Base-by-base conservation (phyloP, 768 basidiomycete genomes). In the Nidula microcarpa region DNA sequence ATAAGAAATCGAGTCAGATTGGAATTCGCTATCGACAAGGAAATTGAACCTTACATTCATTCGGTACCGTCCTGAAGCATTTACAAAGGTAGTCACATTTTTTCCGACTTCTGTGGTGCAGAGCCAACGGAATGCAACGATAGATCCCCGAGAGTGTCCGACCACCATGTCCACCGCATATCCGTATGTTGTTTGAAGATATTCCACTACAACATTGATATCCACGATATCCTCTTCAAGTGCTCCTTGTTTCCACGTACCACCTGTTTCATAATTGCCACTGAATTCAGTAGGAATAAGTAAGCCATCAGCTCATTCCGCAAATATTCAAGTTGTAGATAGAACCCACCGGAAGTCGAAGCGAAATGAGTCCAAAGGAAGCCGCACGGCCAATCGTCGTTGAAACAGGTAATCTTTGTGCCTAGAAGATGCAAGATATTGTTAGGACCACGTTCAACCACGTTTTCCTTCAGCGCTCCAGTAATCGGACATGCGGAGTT, bases 371-470 rank as follows among this genome's bases (percentile, higher is more conserved):
- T 94, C 91, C 18, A 89, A 61, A 0, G 88, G 86, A 11, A 91
- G 67, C 36, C 72, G 74, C 37, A 67, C 64, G 2, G 87, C 88
- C 16, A 93, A 81, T 11, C 78, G 81, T 62, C 85, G 86, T 67
- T 88, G 86, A 73, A 87, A 91, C 47, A 93, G 65, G 69, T 93
- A 93, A 64, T 93, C 86, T 60, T 91, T 91, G 67, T 93, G 91
- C 61, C 90, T 92, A 67, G 47, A 61, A 59, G 36, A 47, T 37
- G 33, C 30, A 41, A 43, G 50, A 52, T 23, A 56, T 58, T 55
- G 52, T 36, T 55, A 49, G 39, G 45, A 47, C 37, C 43, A 47
- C 53, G 23, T 23, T 23, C 23, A 23, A 23, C 23, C 23, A 23
- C 23, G 23, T 23, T 23, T 23, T 23, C 23, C 23, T 23, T 57